Base-by-base conservation (phyloP, 192 early-diverging fungal genomes). In the Coemansia sp. region DNA sequence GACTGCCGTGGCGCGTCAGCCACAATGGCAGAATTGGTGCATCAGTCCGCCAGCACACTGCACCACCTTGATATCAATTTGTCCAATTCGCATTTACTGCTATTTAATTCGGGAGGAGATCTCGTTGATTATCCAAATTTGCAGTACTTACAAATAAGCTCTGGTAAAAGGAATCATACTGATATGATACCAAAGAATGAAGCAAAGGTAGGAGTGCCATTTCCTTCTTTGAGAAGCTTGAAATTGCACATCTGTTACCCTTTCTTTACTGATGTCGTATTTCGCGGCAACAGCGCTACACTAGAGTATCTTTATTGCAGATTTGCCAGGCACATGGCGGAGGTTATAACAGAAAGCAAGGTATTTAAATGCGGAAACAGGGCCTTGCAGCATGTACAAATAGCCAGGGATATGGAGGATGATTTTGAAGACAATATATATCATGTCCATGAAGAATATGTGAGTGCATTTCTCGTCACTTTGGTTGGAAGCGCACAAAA, bases 201-300 rank as follows among this genome's bases (percentile, higher is more conserved):
- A n/a, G n/a, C n/a, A n/a, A n/a, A n/a, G n/a, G n/a, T n/a, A n/a
- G n/a, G n/a, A n/a, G 61, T 46, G 14, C 61, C 45, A 25, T 62
- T 62, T 45, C 61, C 61, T 4, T 17, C 7, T 3, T 43, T 62
- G 29, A 29, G 35, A 11, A 25, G 41, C 25, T 29, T 63, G 25
- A 32, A 35, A 29, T 17, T 43, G 1, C 9, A 31, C 7, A 15
- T 12, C 7, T 10, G 11, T n/a, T 63, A 63, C 10, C 42, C 29
- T 36, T 63, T 47, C 35, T 43, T 39, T 35, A 20, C 46, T 63
- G 61, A 63, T 20, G 32, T 47, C 5, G 14, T 63, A 15, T 49
- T 63, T n/a, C 61, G 61, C 10, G 61, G 61, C 3, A 63, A 63
- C 19, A 36, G 27, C 20, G 41, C 19, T 6, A 63, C 61, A 7